Percentiles rank a stretch among this genome's conserved stretches.
Evolutionary conservation across 129 eudicot species (phyloP).

Genomic region (Lactuca saligna): DNA sequence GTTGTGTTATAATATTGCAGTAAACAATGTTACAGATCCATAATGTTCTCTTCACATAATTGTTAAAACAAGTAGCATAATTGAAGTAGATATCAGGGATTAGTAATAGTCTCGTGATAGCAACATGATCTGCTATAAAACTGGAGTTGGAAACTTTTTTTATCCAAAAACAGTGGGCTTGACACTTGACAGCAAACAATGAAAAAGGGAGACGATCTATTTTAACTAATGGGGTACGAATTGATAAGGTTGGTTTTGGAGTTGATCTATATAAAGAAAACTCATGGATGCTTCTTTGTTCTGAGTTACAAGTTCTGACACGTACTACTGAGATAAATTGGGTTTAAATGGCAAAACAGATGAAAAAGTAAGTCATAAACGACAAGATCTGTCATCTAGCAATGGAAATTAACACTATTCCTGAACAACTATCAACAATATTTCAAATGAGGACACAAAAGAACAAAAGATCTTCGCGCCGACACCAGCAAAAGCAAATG

Average conservation of each 20-base stretch:
- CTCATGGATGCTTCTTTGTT: neutral
- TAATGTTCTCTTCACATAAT: neutral
- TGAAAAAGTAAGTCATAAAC: constrained; percentile 5
- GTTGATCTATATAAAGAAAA: constrained; percentile 1
- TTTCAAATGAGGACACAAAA: constrained; percentile 1
- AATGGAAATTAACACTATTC: constrained; percentile 1
- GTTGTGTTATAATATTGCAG: neutral
- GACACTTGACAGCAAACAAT: neutral
- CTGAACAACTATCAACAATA: neutral
- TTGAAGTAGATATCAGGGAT: neutral
- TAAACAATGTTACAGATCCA: constrained; percentile 10
- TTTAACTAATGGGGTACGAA: neutral
- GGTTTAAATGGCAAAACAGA: neutral
- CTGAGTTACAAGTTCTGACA: neutral
- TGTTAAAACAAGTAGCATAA: neutral
- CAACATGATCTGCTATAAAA: neutral
- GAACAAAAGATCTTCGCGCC: neutral
- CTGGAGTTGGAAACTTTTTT: neutral
- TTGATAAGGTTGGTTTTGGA: constrained; percentile 7
- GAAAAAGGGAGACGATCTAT: neutral
- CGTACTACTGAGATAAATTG: neutral
- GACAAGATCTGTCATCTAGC: constrained; percentile 30
- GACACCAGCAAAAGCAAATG: neutral
- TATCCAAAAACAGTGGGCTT: neutral
- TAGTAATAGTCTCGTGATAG: neutral